Percentiles rank a stretch among this genome's conserved stretches.
Evolutionary conservation across 768 basidiomycete species (phyloP).

Genomic region (Podaxis sp.): DNA sequence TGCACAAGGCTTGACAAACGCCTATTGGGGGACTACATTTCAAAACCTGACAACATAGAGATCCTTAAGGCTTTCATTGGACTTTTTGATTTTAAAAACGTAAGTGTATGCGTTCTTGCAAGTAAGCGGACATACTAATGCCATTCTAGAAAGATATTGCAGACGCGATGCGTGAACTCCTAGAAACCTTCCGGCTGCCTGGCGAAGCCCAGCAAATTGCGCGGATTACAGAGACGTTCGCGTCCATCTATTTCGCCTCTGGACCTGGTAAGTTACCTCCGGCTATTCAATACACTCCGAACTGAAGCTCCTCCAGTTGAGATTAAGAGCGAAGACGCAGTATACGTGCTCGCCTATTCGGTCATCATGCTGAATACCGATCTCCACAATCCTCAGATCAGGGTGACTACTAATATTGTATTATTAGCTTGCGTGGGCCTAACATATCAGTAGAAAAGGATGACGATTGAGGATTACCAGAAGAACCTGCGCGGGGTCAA

Average conservation of each 20-base stretch:
- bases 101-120: slow-evolving; percentile 33
- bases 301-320: slow-evolving; percentile 53
- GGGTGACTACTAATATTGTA: slow-evolving; percentile 47
- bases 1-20: slow-evolving; percentile 89
- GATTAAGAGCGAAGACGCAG: slow-evolving; percentile 88
- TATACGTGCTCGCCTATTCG: slow-evolving; percentile 91
- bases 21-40: slow-evolving; percentile 89
- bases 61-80: slow-evolving; percentile 84
- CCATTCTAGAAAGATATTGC: slow-evolving; percentile 80
- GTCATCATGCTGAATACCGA: slow-evolving; percentile 99
- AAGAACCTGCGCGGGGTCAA: slow-evolving; percentile 93
- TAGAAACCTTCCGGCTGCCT: slow-evolving; percentile 92
- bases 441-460: slow-evolving; percentile 70
- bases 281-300: slow-evolving; percentile 7
- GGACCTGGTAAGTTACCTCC: slow-evolving; percentile 57
- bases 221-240: slow-evolving; percentile 93
- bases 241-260: slow-evolving; percentile 84
- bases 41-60: slow-evolving; percentile 82
- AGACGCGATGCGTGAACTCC: slow-evolving; percentile 92
- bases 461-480: slow-evolving; percentile 94
- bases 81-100: slow-evolving; percentile 87
- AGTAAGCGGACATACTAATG: not conserved
- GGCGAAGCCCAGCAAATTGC: slow-evolving; percentile 94
- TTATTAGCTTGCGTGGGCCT: slow-evolving; percentile 7
- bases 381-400: slow-evolving; percentile 89